These are phyloP conservation scores for Yamadazyma conglobata DNA, from an alignment of 1,139 yeast genomes.

Conservation along the genomic window DNA sequence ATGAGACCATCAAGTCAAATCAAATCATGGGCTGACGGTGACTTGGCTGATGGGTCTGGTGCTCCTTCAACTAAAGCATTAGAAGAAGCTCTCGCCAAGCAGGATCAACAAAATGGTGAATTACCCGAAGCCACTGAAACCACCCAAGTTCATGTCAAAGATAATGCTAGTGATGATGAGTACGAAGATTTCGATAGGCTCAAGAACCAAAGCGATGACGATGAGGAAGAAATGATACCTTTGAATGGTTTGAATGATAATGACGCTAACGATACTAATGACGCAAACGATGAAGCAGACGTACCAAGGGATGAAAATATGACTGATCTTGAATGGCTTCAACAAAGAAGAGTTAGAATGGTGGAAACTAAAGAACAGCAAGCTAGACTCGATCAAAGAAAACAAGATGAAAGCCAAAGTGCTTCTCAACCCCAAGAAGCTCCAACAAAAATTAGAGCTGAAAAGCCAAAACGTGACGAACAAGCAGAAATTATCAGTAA, in stretches of 20 bases:
- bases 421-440: not conserved
- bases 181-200: conserved; percentile 59
- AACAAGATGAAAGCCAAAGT: conserved; percentile 15
- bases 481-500: conserved; percentile 46
- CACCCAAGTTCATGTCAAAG: conserved; percentile 33
- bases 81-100: conserved; percentile 35
- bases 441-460: conserved; percentile 14
- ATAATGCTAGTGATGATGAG: conserved; percentile 63
- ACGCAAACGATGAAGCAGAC: conserved; percentile 19
- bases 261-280: conserved; percentile 17
- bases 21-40: conserved; percentile 77
- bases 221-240: conserved; percentile 18
- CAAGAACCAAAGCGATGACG: conserved; percentile 31
- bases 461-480: conserved; percentile 19
- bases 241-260: conserved; percentile 23
- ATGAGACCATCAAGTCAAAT: conserved; percentile 70
- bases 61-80: conserved; percentile 45
- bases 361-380: conserved; percentile 42
- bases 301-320: conserved; percentile 45
- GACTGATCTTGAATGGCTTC: conserved; percentile 88
- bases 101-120: conserved; percentile 16
- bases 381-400: conserved; percentile 31
- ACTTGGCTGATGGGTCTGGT: conserved; percentile 50
- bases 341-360: conserved; percentile 71
- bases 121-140: conserved; percentile 14